Percentiles rank a stretch among this genome's conserved stretches.
Evolutionary conservation across 2,329 filamentous ascomycete species (phyloP).

Genomic region (Penicillium rolfsii): DNA sequence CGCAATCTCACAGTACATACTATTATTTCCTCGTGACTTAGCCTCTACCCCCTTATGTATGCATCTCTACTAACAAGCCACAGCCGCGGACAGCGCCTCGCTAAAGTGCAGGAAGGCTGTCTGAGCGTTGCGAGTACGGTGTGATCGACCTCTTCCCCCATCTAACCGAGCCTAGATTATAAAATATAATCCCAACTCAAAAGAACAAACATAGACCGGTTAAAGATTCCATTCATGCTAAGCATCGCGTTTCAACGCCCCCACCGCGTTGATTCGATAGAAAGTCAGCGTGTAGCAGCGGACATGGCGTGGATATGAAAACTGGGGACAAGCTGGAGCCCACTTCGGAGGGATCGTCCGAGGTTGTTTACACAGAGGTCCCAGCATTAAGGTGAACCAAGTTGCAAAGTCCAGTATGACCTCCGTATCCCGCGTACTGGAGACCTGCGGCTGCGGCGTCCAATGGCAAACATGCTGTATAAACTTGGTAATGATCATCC

Average conservation of each 20-base stretch:
- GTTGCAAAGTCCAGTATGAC: conserved; percentile 4
- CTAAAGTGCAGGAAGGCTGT: neutral
- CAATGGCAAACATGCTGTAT: conserved; percentile 27
- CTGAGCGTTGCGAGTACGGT: neutral
- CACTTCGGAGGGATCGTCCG: conserved; percentile 24
- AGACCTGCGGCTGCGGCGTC: conserved; percentile 31
- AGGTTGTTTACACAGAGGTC: conserved; percentile 12
- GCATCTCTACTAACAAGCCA: conserved; percentile 15
- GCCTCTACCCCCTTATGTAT: neutral
- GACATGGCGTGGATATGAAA: conserved; percentile 20
- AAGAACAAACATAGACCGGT: neutral
- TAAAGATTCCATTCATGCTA: conserved; percentile 4
- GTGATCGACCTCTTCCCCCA: neutral
- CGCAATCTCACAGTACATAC: neutral
- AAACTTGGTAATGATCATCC: conserved; percentile 31
- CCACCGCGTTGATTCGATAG: conserved; percentile 6
- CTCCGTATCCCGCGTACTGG: conserved; percentile 19
- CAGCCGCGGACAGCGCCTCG: conserved; percentile 25
- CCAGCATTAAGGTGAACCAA: conserved; percentile 1
- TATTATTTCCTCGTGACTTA: neutral
- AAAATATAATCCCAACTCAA: neutral
- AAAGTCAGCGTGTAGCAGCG: neutral
- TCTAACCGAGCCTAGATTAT: neutral
- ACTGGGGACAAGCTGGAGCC: conserved; percentile 23
- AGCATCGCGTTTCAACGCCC: conserved; percentile 4